Conservation (phyloP, 176 grass and related monocot genomes). For the Zea luxurians region DNA sequence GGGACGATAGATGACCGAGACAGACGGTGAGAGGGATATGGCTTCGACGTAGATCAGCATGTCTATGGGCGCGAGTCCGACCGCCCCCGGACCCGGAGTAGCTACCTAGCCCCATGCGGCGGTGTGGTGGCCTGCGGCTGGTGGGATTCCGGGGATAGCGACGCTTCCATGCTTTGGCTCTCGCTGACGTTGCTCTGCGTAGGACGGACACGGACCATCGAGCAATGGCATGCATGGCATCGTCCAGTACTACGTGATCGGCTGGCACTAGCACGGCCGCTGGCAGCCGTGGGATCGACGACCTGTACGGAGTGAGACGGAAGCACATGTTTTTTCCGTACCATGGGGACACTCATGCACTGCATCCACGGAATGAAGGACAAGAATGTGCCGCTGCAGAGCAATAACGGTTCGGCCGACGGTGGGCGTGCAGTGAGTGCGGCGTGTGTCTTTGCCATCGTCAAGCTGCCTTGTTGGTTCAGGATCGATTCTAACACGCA, state of each 20-base stretch:
- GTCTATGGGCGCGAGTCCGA: neutral
- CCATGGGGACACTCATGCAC: neutral
- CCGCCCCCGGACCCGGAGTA: no score
- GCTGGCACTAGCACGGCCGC: neutral
- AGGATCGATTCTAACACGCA: neutral
- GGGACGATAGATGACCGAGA: neutral
- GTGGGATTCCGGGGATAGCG: slow-evolving; percentile 20
- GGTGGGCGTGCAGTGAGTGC: neutral
- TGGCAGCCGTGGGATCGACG: neutral
- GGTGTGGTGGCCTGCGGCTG: neutral
- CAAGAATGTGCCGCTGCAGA: neutral
- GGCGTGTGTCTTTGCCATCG: neutral
- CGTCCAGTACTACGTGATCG: no score
- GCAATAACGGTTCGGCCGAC: neutral
- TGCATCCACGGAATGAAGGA: neutral
- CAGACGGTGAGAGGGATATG: neutral
- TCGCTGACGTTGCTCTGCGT: slow-evolving; percentile 48
- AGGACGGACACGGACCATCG: neutral
- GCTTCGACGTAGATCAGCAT: slow-evolving; percentile 12
- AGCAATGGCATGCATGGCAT: no score
- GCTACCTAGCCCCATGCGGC: no score
- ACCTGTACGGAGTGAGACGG: neutral
- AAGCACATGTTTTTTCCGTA: neutral
- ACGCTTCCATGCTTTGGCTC: neutral
- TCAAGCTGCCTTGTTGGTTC: neutral